Evolutionary conservation across 805 yeast genomes (phyloP), one percentile per base, ranked within the genome.

Genomic region (Candida anglica): DNA sequence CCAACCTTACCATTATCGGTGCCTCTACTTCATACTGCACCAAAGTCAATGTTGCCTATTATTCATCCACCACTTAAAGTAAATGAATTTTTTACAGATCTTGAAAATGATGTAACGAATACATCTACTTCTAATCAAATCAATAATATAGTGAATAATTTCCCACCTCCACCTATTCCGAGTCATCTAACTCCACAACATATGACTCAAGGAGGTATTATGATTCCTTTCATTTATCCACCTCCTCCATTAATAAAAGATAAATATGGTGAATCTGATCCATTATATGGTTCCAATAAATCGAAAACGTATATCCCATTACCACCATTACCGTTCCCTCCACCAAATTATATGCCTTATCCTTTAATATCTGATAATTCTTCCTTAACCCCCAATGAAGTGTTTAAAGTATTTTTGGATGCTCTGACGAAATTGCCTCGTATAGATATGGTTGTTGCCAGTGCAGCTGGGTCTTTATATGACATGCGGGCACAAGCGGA

Each of bases 301-400:
- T 11, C 10, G 10, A 21, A 21, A 11, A 21, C 10, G 11, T 21
- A 21, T 21, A 21, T 21, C 23, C 9, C 23, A 11, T 9, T 62
- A 17, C 66, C 70, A 4, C 73, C 73, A 7, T 51, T 66, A 20
- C 71, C 73, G 11, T 66, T 66, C 30, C 71, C 73, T 5, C 73
- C 71, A 2, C 54, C 57, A n/a, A 55, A 61, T 34, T 66, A 53
- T 48, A 66, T 66, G 71, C 69, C 73, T 5, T 65, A 63, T 38
- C 69, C 71, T 1, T 41, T 66, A 21, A 37, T 54, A n/a, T 53
- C 69, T 2, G 65, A 62, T 23, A 42, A 52, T 33, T 53, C 67
- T 2, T 44, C 60, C 3, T 45, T 63, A 19, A 45, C 54, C 2
- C 71, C 73, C 1, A 40, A 31, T 11, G 69, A 63, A 15, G 66